phyloP scores from a whole-genome alignment of 2,329 filamentous ascomycete species.

The Exophiala lecanii-corni region DNA sequence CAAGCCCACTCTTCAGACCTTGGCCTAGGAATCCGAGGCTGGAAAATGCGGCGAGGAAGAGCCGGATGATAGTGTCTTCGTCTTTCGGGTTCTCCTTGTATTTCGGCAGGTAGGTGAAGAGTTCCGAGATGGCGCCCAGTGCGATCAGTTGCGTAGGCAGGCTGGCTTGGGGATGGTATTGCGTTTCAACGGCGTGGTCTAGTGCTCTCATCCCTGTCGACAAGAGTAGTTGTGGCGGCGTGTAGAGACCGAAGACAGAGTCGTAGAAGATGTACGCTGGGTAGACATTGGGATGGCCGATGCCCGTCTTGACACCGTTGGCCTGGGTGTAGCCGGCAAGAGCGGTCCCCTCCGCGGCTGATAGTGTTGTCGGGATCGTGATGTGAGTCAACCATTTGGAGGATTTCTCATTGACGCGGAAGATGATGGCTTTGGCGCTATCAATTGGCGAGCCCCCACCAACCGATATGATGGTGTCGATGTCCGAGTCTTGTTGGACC shows the following conservation, averaged over 20 bases:
- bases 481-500: constrained; percentile 41
- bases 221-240: constrained; percentile 47
- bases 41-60: constrained; percentile 51
- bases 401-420: constrained; percentile 39
- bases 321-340: constrained; percentile 49
- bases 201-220: constrained; percentile 51
- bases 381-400: constrained; percentile 43
- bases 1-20: constrained; percentile 49
- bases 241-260: constrained; percentile 46
- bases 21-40: constrained; percentile 48
- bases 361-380: constrained; percentile 47
- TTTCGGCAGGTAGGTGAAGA: constrained; percentile 47
- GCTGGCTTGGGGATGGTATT: constrained; percentile 49
- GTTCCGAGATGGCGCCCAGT: constrained; percentile 41
- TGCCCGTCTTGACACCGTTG: constrained; percentile 48
- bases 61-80: constrained; percentile 46
- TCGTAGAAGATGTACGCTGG: constrained; percentile 42
- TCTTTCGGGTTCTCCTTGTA: constrained; percentile 38
- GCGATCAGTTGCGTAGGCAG: constrained; percentile 46
- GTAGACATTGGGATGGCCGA: constrained; percentile 24
- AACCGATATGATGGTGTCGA: constrained; percentile 53
- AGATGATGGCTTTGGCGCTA: constrained; percentile 44
- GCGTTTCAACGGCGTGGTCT: constrained; percentile 52
- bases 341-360: constrained; percentile 52
- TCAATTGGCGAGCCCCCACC: constrained; percentile 55